Conservation (phyloP, 768 basidiomycete genomes). For the Exidia glandulosa region DNA sequence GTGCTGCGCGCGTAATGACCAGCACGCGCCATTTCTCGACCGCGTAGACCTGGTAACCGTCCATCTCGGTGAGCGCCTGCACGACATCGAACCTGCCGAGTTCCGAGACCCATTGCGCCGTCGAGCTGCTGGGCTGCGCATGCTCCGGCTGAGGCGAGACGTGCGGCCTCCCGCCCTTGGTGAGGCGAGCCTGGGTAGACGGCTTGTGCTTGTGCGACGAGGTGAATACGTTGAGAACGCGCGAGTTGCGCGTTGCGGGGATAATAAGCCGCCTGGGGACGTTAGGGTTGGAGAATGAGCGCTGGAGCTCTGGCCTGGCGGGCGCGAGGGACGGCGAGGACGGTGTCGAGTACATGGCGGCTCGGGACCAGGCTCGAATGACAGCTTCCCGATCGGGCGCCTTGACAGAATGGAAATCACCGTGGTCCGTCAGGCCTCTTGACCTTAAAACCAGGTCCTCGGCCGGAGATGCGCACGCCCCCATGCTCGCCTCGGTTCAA, state of each 20-base stretch:
- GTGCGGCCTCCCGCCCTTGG: conserved; percentile 16
- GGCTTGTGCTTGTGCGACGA: conserved; percentile 10
- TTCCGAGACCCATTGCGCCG: conserved; percentile 30
- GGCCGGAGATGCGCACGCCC: background rate
- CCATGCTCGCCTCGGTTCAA: background rate
- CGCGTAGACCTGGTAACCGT: conserved; percentile 72
- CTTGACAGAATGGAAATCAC: background rate
- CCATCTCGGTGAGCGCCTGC: conserved; percentile 36
- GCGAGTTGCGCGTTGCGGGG: background rate
- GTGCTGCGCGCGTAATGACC: background rate
- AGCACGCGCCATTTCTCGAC: conserved; percentile 67
- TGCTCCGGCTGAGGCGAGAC: background rate
- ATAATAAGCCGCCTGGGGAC: background rate
- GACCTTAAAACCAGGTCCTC: background rate
- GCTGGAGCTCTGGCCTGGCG: background rate
- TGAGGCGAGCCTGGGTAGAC: conserved; percentile 14
- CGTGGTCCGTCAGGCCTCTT: too few relatives aligned
- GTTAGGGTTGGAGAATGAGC: background rate
- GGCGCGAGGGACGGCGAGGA: background rate
- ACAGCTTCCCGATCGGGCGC: background rate
- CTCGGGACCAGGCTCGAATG: background rate
- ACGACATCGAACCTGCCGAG: conserved; percentile 39
- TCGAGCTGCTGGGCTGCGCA: conserved; percentile 3
- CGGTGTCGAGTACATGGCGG: background rate
- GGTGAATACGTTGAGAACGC: background rate